Base-by-base conservation (phyloP, 2,329 filamentous ascomycete species). In the Ophiostoma perfectum region DNA sequence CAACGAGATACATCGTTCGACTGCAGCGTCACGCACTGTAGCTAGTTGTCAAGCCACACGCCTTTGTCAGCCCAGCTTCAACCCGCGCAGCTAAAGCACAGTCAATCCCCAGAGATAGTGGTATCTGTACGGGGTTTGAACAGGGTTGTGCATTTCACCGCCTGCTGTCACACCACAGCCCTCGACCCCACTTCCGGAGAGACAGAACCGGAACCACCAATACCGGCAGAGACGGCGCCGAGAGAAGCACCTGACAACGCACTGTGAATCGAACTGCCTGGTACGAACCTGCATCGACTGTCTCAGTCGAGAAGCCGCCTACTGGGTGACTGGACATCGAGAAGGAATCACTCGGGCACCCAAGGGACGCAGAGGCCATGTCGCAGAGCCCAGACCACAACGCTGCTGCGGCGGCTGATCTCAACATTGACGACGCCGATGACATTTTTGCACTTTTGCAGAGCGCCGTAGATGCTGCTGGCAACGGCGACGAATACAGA, bases 331-430 rank as follows among this genome's bases (percentile, higher is more conserved):
- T 27, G 27, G 27, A 27, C 27, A 27, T 27, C 27, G 27, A 27
- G 27, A 27, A 27, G 27, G 27, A 27, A 27, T 2, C 27, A 27
- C 27, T 27, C 27, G 27, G 27, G 27, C 27, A 27, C 27, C 27
- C 27, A 27, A 27, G 27, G 27, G 27, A 27, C 27, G 27, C 27
- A 36, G 5, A 18, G 7, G 16, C 9, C 0, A 63, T 63, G 60
- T 42, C 39, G n/a, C 58, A 62, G 38, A 62, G 38, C 38, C 58
- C 58, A 38, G 58, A 62, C 58, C 44, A 69, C 4, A 70, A 69
- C 64, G 70, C 72, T 16, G 70, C 67, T 5, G 66, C 70, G 1
- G 71, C 72, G 1, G 70, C 65, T 1, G 70, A 72, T 1, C 16
- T 42, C 2, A 42, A 63, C 39, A 42, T 63, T 11, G 39, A 63